Base-by-base conservation (phyloP, 495 filamentous ascomycete genomes). In the Hypoxylon perforatum region DNA sequence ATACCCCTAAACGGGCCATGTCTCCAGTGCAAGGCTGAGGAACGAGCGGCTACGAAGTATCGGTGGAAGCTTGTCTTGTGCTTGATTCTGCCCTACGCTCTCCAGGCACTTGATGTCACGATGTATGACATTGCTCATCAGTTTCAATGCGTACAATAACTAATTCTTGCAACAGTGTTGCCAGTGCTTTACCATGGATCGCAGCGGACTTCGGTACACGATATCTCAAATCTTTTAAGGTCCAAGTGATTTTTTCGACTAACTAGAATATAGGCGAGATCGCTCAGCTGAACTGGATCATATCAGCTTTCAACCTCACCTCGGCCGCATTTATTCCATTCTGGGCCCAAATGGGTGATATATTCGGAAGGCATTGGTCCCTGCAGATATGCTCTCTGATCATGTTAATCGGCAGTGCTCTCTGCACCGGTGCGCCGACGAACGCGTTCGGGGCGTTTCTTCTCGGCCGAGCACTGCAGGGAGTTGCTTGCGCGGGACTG, bases 241-340 rank as follows among this genome's bases (percentile, higher is more conserved):
- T 15, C 47, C n/a, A 39, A 46, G 51, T 11, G 12, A 38, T 15
- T 19, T 14, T 35, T 45, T 8, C 42, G 18, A 51, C 59, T 64
- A 36, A 62, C 57, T 30, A 18, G 2, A 28, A 5, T 19, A 19
- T 46, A 86, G 85, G 81, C 57, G 70, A 85, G 64, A 73, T 87
- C 28, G 73, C 77, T 15, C 82, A 88, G 61, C 75, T 88, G 7
- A 88, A 87, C 67, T 89, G 86, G 86, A 87, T 89, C 67, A 80
- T 89, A 48, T 84, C 86, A 0, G 76, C 85, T 15, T 89, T 86
- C 73, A 88, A 82, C 60, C 77, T 90, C 4, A 86, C 85, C n/a
- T 81, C 84, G 0, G 81, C 86, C 12, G 79, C 86, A 15, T 88
- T 88, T 68, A 85, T 88, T 4, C 87, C 87, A n/a, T 78, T 83